phyloP scores from a whole-genome alignment of 2,329 filamentous ascomycete genomes.

The Monosporascus sp. region DNA sequence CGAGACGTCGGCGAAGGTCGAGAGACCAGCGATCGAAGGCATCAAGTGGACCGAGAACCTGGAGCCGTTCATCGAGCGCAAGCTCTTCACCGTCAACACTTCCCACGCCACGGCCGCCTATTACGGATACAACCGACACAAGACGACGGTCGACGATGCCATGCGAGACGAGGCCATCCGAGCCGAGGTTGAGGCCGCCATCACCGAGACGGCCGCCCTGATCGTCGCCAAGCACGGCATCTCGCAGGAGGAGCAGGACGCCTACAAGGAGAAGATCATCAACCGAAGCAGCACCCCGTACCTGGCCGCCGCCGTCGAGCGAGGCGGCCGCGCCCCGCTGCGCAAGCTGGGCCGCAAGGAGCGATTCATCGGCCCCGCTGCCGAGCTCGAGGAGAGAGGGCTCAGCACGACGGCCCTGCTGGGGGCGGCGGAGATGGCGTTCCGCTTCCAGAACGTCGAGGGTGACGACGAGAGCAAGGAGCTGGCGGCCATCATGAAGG shows the following conservation, averaged over 20 bases:
- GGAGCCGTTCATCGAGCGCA: conserved; percentile 95
- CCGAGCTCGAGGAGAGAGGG: conserved; percentile 78
- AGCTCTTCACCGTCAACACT: conserved; percentile 99
- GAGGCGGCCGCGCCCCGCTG: conserved; percentile 89
- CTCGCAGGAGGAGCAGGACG: conserved; percentile 64
- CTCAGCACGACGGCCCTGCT: conserved; percentile 69
- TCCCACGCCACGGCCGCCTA: conserved; percentile 94
- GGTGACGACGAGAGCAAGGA: conserved; percentile 85
- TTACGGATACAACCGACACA: conserved; percentile 82
- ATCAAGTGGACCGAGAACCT: conserved; percentile 92
- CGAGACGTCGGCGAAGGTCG: conserved; percentile 18
- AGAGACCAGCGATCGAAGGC: conserved; percentile 71
- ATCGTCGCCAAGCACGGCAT: conserved; percentile 87
- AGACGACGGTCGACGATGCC: conserved; percentile 84
- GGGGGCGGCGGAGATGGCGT: conserved; percentile 80
- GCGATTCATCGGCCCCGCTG: conserved; percentile 88
- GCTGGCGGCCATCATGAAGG: conserved; percentile 78
- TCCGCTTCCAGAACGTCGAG: conserved; percentile 92
- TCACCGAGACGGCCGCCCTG: conserved; percentile 79
- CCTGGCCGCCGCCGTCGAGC: conserved; percentile 87
- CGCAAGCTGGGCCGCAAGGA: conserved; percentile 94
- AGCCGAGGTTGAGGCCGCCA: conserved; percentile 69
- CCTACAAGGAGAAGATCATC: conserved; percentile 90
- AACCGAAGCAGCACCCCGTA: conserved; percentile 89
- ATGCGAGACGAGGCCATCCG: conserved; percentile 76